phyloP scores from a whole-genome alignment of 73 alveolate genomes.

The Stentor coeruleus region DNA sequence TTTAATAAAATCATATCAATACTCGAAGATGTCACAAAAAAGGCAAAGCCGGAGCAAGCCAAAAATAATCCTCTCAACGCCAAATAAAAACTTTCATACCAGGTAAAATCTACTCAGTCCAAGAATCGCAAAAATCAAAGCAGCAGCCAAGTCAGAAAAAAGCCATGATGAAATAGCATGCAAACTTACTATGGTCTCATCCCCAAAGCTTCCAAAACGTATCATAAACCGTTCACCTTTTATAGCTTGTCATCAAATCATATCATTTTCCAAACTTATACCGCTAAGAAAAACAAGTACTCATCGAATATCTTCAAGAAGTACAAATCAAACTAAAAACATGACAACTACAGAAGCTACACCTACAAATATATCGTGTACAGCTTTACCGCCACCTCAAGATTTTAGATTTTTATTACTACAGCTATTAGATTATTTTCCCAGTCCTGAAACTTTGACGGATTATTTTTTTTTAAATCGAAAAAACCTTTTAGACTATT shows the following conservation, averaged over 20 bases:
- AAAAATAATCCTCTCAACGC: not conserved
- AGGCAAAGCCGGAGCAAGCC: too few relatives aligned
- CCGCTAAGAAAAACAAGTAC: not conserved
- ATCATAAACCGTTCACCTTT: not conserved
- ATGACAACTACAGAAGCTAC: not conserved
- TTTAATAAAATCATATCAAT: not conserved
- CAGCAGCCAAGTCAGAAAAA: not conserved
- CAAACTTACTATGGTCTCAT: not conserved
- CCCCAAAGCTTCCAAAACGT: not conserved
- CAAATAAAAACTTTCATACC: not conserved
- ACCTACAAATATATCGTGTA: not conserved
- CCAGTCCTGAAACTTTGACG: not conserved
- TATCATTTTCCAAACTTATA: not conserved
- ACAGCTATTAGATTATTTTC: not conserved
- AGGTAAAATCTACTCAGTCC: not conserved
- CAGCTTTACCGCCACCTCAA: not conserved
- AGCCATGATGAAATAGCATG: not conserved
- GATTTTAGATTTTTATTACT: not conserved
- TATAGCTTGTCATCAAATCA: not conserved
- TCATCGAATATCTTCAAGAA: not conserved
- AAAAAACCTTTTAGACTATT: not conserved
- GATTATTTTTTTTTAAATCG: not conserved
- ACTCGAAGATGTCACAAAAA: too few relatives aligned
- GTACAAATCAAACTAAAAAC: not conserved
- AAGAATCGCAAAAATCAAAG: not conserved